Evolutionary conservation across 1,284 basidiomycete species (phyloP).

Genomic region (Leccinum fuscescens): DNA sequence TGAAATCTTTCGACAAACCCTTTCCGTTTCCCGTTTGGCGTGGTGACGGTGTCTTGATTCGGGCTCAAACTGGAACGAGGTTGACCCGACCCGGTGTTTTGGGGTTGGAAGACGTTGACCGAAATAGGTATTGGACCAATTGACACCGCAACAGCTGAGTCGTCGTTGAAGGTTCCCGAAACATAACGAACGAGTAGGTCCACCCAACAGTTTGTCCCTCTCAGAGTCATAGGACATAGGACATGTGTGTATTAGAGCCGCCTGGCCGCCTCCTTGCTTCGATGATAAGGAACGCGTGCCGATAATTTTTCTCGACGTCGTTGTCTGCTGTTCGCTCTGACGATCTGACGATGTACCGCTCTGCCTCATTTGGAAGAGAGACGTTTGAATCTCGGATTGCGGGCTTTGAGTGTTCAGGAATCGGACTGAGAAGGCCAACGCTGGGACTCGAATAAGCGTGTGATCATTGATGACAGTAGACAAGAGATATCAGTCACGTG

Average conservation of each 20-base stretch:
- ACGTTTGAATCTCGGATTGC: constrained; percentile 30
- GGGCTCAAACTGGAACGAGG: constrained; percentile 64
- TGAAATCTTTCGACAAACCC: constrained; percentile 57
- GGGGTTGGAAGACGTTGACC: constrained; percentile 22
- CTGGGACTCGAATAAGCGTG: constrained; percentile 27
- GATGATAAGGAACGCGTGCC: no score
- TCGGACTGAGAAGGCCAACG: constrained; percentile 30
- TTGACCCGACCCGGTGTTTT: constrained; percentile 33
- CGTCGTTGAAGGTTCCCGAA: constrained; percentile 69
- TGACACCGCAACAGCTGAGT: constrained; percentile 36
- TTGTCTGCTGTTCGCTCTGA: no score
- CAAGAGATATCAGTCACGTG: no score
- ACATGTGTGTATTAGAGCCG: background rate
- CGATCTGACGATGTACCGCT: no score
- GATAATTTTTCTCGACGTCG: no score
- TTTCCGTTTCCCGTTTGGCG: constrained; percentile 39
- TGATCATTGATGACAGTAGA: background rate
- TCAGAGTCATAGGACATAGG: constrained; percentile 41
- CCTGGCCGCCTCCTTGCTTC: constrained; percentile 43
- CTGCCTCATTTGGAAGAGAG: no score
- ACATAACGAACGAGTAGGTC: constrained; percentile 88
- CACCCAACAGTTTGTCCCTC: constrained; percentile 93
- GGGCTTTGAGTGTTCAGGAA: constrained; percentile 28
- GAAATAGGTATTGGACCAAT: constrained; percentile 30
- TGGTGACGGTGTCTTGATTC: constrained; percentile 37